Conservation (phyloP, 495 filamentous ascomycete genomes). For the Thozetella sp. region DNA sequence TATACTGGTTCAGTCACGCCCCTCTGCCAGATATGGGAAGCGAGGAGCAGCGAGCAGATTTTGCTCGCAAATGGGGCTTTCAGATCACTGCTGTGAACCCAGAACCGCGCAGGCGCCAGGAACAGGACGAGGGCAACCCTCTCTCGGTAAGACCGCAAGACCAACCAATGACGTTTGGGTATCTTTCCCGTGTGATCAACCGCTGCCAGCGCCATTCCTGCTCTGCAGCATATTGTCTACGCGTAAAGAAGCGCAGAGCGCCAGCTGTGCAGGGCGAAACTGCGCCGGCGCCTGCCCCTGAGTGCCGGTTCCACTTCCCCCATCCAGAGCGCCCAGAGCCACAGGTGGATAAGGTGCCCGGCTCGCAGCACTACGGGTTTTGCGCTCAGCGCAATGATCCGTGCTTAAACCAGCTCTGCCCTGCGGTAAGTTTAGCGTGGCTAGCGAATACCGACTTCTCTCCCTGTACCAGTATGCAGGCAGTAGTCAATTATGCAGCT, state of each 20-base stretch:
- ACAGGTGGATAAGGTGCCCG: not conserved
- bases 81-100: not conserved
- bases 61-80: not conserved
- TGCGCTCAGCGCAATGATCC: not conserved
- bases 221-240: not conserved
- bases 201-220: not conserved
- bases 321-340: not conserved
- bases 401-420: not conserved
- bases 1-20: no score
- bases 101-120: not conserved
- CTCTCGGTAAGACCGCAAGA: not conserved
- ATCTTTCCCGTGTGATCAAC: not conserved
- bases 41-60: no score
- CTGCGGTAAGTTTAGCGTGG: not conserved
- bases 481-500: conserved; percentile 3
- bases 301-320: not conserved
- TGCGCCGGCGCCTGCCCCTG: not conserved
- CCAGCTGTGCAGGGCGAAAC: not conserved
- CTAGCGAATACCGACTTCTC: not conserved
- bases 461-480: not conserved
- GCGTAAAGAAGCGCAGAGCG: not conserved
- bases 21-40: no score
- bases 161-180: not conserved
- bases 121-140: not conserved
- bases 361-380: not conserved